Conservation (phyloP, 257 asterid species). For the Nicotiana noctiflora region DNA sequence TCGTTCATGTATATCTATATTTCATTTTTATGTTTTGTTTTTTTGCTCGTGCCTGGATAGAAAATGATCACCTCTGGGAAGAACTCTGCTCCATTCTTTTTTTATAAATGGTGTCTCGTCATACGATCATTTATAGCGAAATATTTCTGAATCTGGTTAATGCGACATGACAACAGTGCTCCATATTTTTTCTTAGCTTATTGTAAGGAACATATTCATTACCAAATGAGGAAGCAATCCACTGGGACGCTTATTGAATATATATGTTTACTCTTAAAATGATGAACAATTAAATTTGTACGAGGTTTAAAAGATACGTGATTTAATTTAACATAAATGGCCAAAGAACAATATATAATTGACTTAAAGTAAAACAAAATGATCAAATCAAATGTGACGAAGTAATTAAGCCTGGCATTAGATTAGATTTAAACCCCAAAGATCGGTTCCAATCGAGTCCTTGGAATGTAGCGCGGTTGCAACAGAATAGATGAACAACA, state of each 20-base stretch:
- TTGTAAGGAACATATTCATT: slow-evolving; percentile 17
- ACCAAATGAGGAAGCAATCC: slow-evolving; percentile 37
- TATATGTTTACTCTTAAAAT: too few relatives aligned
- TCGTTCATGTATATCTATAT: neutral
- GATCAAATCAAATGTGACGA: too few relatives aligned
- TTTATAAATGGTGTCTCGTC: slow-evolving; percentile 35
- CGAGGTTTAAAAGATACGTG: too few relatives aligned
- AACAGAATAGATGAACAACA: too few relatives aligned
- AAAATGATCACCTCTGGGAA: neutral
- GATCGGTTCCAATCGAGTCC: too few relatives aligned
- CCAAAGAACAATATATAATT: too few relatives aligned
- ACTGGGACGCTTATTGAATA: slow-evolving; percentile 16
- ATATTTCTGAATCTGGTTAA: slow-evolving; percentile 17
- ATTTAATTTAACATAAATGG: too few relatives aligned
- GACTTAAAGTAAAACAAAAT: too few relatives aligned
- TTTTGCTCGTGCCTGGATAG: neutral
- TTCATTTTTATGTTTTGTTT: neutral
- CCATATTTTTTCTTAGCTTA: neutral
- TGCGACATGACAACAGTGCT: slow-evolving; percentile 12
- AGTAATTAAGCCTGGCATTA: too few relatives aligned
- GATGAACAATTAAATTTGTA: too few relatives aligned
- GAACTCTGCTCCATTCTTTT: slow-evolving; percentile 12
- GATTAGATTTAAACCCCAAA: too few relatives aligned
- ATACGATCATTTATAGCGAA: slow-evolving; percentile 17
- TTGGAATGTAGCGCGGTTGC: too few relatives aligned